Evolutionary conservation across 495 filamentous ascomycete species (phyloP).

Genomic region (Penicillium soppii): DNA sequence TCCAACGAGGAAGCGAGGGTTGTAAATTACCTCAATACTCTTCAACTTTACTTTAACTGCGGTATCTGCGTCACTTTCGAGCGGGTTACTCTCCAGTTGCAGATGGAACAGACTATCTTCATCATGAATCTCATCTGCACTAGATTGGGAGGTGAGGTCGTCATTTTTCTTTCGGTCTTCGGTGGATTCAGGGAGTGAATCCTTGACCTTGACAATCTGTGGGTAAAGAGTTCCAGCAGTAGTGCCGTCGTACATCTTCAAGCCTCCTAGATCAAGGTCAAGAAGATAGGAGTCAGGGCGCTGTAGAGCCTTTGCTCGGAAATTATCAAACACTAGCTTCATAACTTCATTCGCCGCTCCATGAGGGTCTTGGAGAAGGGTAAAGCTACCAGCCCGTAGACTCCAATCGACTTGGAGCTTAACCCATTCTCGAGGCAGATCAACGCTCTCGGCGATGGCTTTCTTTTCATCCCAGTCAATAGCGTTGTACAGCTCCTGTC

Average conservation of each 20-base stretch:
- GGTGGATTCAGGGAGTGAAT: conserved; percentile 58
- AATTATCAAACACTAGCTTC: conserved; percentile 88
- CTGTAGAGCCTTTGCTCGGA: conserved; percentile 82
- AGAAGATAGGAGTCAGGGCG: conserved; percentile 85
- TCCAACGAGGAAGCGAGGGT: conserved; percentile 86
- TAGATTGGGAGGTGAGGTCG: conserved; percentile 56
- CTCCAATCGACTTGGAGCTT: conserved; percentile 90
- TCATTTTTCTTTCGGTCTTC: conserved; percentile 51
- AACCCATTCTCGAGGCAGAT: conserved; percentile 83
- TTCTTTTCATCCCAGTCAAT: conserved; percentile 99
- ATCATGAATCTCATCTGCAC: conserved; percentile 51
- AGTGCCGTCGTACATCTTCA: conserved; percentile 94
- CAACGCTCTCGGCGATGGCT: conserved; percentile 78
- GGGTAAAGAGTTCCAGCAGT: conserved; percentile 86
- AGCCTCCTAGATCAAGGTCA: conserved; percentile 84
- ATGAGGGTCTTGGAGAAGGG: conserved; percentile 84
- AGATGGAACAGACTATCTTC: conserved; percentile 87
- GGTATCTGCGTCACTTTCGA: conserved; percentile 88
- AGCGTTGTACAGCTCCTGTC: conserved; percentile 93
- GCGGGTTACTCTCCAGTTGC: conserved; percentile 88
- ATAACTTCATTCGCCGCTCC: conserved; percentile 75
- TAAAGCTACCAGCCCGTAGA: conserved; percentile 90
- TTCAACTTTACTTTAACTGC: conserved; percentile 88
- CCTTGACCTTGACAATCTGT: conserved; percentile 93
- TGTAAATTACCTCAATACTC: conserved; percentile 95